A percentile compares a stretch with the other conserved stretches of the same genome.
Conservation (phyloP, 2,329 filamentous ascomycete species). For the Nannizzia gypsea region DNA sequence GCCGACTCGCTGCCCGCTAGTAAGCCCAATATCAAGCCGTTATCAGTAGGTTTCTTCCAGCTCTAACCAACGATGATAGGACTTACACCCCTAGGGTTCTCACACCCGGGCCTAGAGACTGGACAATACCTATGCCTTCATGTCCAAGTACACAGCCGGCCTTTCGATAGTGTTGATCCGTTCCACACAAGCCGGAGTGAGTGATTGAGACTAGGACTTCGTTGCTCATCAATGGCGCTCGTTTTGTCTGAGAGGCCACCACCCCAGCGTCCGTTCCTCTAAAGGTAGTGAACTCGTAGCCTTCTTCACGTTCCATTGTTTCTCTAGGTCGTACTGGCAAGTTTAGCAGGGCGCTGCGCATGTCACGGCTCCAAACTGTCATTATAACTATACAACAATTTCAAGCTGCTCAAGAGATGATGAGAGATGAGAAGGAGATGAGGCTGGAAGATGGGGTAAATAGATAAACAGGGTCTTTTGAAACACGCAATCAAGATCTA, state of each 20-base stretch:
- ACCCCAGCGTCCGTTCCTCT: constrained; percentile 7
- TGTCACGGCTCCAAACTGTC: background rate
- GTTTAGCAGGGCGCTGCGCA: background rate
- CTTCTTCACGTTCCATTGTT: background rate
- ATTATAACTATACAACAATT: background rate
- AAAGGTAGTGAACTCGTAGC: constrained; percentile 8
- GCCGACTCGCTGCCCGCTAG: constrained; percentile 31
- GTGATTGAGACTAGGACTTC: constrained; percentile 53
- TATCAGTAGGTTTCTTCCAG: background rate
- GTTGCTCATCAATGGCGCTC: constrained; percentile 3
- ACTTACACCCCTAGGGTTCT: constrained; percentile 22
- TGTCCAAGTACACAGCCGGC: constrained; percentile 25
- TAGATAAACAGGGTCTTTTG: background rate
- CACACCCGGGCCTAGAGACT: constrained; percentile 22
- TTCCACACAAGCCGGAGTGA: constrained; percentile 56
- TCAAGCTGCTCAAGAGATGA: background rate
- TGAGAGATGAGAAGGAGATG: background rate
- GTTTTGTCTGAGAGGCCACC: constrained; percentile 1
- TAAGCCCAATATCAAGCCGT: background rate
- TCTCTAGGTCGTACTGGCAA: background rate
- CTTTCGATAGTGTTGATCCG: constrained; percentile 28
- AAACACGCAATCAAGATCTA: background rate
- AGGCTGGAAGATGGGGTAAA: background rate
- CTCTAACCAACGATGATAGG: too few relatives aligned
- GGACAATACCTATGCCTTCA: constrained; percentile 28